Conservation (phyloP, 768 basidiomycete genomes). For the Termitomyces sp. region DNA sequence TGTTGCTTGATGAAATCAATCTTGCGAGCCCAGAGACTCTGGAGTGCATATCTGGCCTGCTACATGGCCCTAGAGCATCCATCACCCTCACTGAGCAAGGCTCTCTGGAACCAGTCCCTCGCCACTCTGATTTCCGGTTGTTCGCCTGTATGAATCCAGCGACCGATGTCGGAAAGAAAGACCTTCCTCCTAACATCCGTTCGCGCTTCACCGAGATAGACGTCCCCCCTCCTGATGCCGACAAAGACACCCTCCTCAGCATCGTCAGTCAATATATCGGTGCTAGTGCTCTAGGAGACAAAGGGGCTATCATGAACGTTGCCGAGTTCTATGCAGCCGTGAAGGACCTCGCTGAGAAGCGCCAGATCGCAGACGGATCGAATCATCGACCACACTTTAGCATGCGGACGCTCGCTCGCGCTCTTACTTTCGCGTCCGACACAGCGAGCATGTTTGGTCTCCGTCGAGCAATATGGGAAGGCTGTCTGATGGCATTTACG, state of each 20-base stretch:
- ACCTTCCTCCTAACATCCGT: slow-evolving; percentile 88
- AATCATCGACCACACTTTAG: slow-evolving; percentile 94
- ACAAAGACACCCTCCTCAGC: slow-evolving; percentile 83
- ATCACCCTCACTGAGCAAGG: slow-evolving; percentile 94
- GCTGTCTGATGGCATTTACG: slow-evolving; percentile 96
- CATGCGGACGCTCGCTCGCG: slow-evolving; percentile 92
- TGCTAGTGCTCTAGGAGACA: slow-evolving; percentile 77
- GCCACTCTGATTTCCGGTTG: slow-evolving; percentile 93
- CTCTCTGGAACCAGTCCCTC: slow-evolving; percentile 81
- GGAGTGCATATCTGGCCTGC: slow-evolving; percentile 86
- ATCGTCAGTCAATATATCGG: slow-evolving; percentile 92
- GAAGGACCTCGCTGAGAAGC: slow-evolving; percentile 69
- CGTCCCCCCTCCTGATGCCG: slow-evolving; percentile 90
- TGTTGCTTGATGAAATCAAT: slow-evolving; percentile 95
- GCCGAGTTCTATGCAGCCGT: slow-evolving; percentile 88
- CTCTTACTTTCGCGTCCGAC: slow-evolving; percentile 86
- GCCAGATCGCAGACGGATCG: slow-evolving; percentile 88
- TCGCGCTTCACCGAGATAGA: slow-evolving; percentile 94
- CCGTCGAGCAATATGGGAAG: slow-evolving; percentile 90
- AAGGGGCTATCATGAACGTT: slow-evolving; percentile 83
- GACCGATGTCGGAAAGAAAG: slow-evolving; percentile 97
- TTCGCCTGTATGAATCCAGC: slow-evolving; percentile 99
- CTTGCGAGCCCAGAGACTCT: slow-evolving; percentile 92
- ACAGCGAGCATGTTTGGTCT: slow-evolving; percentile 75
- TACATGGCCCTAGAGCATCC: slow-evolving; percentile 83